Evolutionary conservation across 2,329 filamentous ascomycete species (phyloP).

Genomic region (Trichoderma guizhouense): DNA sequence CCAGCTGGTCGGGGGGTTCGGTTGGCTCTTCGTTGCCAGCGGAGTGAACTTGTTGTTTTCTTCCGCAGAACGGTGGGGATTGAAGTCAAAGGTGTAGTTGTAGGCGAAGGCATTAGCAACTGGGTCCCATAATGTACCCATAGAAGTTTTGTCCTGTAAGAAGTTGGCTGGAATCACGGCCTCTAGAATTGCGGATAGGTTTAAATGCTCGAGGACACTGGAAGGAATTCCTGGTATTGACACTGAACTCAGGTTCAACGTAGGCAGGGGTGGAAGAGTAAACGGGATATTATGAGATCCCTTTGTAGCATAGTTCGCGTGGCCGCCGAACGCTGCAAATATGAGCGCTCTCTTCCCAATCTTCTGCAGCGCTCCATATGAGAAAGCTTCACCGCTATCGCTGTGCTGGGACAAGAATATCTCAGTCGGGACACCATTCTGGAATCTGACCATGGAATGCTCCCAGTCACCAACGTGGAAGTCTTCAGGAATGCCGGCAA

Average conservation of each 20-base stretch:
- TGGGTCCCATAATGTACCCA: background rate
- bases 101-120: background rate
- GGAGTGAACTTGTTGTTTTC: background rate
- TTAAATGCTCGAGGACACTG: background rate
- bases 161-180: background rate
- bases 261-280: background rate
- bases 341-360: background rate
- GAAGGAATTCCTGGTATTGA: background rate
- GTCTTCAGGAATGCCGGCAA: background rate
- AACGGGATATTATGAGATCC: conserved; percentile 1
- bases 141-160: background rate
- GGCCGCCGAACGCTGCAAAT: background rate
- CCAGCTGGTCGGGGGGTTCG: background rate
- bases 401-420: background rate
- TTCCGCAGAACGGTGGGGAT: background rate
- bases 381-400: background rate
- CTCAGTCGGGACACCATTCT: background rate
- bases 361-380: background rate
- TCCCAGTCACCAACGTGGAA: conserved; percentile 5
- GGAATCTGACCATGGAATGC: background rate
- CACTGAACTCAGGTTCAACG: background rate
- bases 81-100: background rate
- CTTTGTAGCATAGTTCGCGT: background rate
- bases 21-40: background rate
- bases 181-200: background rate